Evolutionary conservation across 192 early-diverging fungal genomes (phyloP), one percentile per base, ranked within the genome.

Genomic region (Coemansia sp.): DNA sequence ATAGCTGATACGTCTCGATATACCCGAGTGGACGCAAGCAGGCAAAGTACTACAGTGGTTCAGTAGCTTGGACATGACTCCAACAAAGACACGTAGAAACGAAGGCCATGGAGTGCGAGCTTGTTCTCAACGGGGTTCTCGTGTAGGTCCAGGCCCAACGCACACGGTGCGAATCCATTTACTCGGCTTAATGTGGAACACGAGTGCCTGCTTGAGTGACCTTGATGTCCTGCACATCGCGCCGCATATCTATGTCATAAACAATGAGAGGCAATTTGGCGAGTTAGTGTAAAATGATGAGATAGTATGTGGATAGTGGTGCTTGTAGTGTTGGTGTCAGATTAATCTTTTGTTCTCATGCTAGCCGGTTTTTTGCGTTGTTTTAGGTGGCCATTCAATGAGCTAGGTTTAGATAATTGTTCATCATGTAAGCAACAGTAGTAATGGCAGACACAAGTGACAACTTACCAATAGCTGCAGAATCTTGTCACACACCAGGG

Each of bases 201-300:
- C 97, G 90, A 98, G 94, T 48, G 97, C 97, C 79, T 98, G 97
- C 87, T 98, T 98, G 85, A 91, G 95, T 97, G 16, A 90, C 84
- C 34, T 89, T 83, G 91, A 98, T 97, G 31, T 96, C 93, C 75
- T 98, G 97, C 13, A 98, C 92, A 84, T 97, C 94, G 59, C 92
- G 87, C 66, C 97, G 93, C 97, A 98, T 98, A 70, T 97, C 96
- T 98, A 76, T 6, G 19, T 53, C 24, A 24, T 27, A 37, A 44
- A 10, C 59, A 54, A 3, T 0, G 14, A 31, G 1, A 21, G 19
- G 46, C 8, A 19, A 19, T 24, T 48, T n/a, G 37, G 13, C 16
- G 5, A 33, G 51, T 57, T 57, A 57, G 56, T 13, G 13, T 39
- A 65, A 53, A 14, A 11, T 9, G 19, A 3, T 21, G 2, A 16